Evolutionary conservation across 176 grass and related monocot genomes (phyloP).

Genomic region (Lolium rigidum): DNA sequence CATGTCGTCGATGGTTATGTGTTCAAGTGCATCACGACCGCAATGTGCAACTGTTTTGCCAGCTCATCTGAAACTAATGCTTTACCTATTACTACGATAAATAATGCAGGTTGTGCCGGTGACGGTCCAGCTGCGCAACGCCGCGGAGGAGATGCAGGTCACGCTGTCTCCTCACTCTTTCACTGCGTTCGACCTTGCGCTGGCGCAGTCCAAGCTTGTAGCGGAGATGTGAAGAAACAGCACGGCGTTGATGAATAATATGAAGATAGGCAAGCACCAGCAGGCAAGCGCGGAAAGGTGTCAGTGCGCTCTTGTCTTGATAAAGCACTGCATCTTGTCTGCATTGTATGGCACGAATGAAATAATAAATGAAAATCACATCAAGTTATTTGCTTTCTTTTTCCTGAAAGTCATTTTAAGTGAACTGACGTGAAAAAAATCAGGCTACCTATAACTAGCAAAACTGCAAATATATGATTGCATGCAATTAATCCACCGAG

Average conservation of each 20-base stretch:
- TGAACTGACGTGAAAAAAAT: background rate
- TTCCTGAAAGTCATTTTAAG: background rate
- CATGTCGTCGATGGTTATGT: background rate
- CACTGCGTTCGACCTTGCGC: slow-evolving; percentile 64
- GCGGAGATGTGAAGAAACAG: slow-evolving; percentile 52
- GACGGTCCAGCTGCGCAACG: slow-evolving; percentile 38
- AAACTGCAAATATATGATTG: background rate
- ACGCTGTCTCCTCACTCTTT: slow-evolving; percentile 64
- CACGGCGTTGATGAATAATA: slow-evolving; percentile 5
- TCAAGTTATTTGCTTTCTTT: slow-evolving; percentile 8
- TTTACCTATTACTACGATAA: background rate
- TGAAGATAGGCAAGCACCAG: background rate
- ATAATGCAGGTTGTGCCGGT: slow-evolving; percentile 62
- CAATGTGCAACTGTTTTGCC: background rate
- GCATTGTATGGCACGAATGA: background rate
- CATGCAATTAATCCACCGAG: background rate
- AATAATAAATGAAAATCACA: slow-evolving; percentile 17
- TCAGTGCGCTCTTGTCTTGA: background rate
- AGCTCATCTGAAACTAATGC: slow-evolving; percentile 6
- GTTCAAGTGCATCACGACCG: too few relatives aligned
- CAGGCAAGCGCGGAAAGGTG: background rate
- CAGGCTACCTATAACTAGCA: background rate
- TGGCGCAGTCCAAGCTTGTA: slow-evolving; percentile 28
- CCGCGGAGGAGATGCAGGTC: slow-evolving; percentile 55
- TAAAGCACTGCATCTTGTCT: background rate